These are phyloP conservation scores for Cardamine chenopodiifolia DNA, from an alignment of 345 rosid species.

Conservation along the genomic window DNA sequence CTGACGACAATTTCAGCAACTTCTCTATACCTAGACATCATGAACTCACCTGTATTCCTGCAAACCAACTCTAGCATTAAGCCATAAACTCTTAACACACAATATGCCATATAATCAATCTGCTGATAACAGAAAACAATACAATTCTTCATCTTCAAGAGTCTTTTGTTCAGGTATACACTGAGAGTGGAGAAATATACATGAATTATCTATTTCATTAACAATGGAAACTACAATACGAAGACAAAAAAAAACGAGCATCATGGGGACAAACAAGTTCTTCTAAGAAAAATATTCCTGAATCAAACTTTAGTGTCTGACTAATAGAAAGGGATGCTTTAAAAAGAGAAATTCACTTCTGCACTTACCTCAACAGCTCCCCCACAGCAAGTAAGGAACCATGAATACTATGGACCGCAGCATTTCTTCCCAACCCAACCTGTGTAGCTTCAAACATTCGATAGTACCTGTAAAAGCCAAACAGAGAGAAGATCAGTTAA, in stretches of 20 bases:
- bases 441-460: slow-evolving; percentile 99
- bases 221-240: slow-evolving; percentile 1
- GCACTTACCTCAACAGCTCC: slow-evolving; percentile 85
- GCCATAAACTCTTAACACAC: slow-evolving; percentile 26
- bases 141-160: slow-evolving; percentile 7
- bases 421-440: slow-evolving; percentile 92
- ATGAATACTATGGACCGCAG: slow-evolving; percentile 96
- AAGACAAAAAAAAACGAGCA: not conserved
- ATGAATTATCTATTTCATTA: slow-evolving; percentile 10
- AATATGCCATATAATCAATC: slow-evolving; percentile 18
- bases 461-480: slow-evolving; percentile 73
- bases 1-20: slow-evolving; percentile 97
- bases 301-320: slow-evolving; percentile 9
- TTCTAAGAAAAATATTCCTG: slow-evolving; percentile 6
- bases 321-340: slow-evolving; percentile 22
- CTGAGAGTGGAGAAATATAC: slow-evolving; percentile 7
- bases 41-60: slow-evolving; percentile 99
- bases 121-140: slow-evolving; percentile 21
- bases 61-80: slow-evolving; percentile 38
- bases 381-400: slow-evolving; percentile 99
- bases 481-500: slow-evolving; percentile 19
- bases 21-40: slow-evolving; percentile 99
- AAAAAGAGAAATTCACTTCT: slow-evolving; percentile 14
- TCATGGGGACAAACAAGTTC: slow-evolving; percentile 8
- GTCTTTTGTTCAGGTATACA: slow-evolving; percentile 22